Evolutionary conservation across 2,329 filamentous ascomycete species (phyloP).

Genomic region (Metarhizium album): DNA sequence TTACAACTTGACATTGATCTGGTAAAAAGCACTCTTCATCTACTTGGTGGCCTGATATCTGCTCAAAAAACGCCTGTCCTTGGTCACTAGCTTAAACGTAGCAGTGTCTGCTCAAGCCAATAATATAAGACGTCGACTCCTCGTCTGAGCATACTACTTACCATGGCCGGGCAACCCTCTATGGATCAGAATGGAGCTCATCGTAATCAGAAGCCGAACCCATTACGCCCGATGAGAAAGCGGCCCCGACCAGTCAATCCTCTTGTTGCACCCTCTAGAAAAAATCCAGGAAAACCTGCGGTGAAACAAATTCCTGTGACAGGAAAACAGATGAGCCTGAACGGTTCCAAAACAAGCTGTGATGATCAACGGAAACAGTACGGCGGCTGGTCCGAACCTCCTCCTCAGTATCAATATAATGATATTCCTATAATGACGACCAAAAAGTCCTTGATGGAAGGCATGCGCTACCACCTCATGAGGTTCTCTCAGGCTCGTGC

Average conservation of each 20-base stretch:
- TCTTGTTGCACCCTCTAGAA: slow-evolving; percentile 50
- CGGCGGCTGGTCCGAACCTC: slow-evolving; percentile 48
- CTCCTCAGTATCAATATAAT: slow-evolving; percentile 35
- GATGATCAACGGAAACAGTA: slow-evolving; percentile 34
- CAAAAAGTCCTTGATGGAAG: slow-evolving; percentile 68
- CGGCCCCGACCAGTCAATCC: slow-evolving; percentile 42
- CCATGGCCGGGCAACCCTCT: slow-evolving; percentile 35
- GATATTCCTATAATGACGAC: slow-evolving; percentile 67
- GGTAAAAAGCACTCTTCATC: no score
- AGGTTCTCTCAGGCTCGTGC: slow-evolving; percentile 55
- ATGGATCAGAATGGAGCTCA: slow-evolving; percentile 23
- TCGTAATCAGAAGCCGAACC: slow-evolving; percentile 22
- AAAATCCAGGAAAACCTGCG: slow-evolving; percentile 15
- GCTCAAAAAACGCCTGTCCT: neutral
- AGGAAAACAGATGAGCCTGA: slow-evolving; percentile 12
- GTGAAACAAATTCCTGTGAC: slow-evolving; percentile 10
- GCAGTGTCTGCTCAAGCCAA: neutral
- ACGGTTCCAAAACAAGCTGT: slow-evolving; percentile 23
- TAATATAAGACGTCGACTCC: neutral
- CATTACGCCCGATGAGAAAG: slow-evolving; percentile 29
- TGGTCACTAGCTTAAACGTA: neutral
- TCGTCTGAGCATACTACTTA: slow-evolving; percentile 7
- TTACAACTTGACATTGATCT: no score
- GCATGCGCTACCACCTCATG: slow-evolving; percentile 79
- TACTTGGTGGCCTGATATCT: no score